A percentile compares a stretch with the other conserved stretches of the same genome.
These are phyloP conservation scores for Calonectria pseudoreteaudii DNA, from an alignment of 2,329 filamentous ascomycete genomes.

Conservation along the genomic window DNA sequence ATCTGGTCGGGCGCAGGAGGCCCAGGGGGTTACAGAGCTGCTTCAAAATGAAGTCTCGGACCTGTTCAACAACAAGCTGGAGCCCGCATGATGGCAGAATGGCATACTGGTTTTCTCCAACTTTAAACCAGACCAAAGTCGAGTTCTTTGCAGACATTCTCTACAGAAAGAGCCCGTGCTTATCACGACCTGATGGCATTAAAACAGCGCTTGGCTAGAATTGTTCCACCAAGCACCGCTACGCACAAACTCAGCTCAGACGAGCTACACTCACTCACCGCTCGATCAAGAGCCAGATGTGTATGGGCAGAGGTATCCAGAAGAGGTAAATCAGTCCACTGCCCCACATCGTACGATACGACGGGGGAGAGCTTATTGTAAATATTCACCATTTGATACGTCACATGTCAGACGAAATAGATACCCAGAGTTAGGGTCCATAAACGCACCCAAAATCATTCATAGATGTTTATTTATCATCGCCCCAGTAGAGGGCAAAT, in stretches of 20 bases:
- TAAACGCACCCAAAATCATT: background rate
- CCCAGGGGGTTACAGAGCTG: conserved; percentile 53
- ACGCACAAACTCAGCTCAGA: background rate
- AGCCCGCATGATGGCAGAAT: conserved; percentile 33
- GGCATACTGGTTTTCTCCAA: background rate
- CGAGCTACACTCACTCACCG: background rate
- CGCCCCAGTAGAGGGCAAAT: background rate
- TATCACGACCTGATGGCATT: background rate
- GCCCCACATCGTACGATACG: background rate
- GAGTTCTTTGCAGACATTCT: background rate
- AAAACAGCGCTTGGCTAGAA: background rate
- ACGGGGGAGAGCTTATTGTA: background rate
- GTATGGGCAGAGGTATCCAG: background rate
- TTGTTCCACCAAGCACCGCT: background rate
- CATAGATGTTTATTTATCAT: conserved; percentile 5
- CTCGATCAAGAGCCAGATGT: background rate
- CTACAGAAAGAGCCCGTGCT: background rate
- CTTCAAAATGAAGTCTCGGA: conserved; percentile 51
- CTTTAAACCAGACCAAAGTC: background rate
- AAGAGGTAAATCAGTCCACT: background rate
- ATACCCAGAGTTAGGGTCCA: conserved; percentile 10
- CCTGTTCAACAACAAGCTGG: conserved; percentile 41
- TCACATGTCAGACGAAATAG: conserved; percentile 5
- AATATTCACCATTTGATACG: background rate
- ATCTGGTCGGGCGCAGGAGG: conserved; percentile 54